Conservation (phyloP, 495 filamentous ascomycete species). For the Penicillium bialowiezense region DNA sequence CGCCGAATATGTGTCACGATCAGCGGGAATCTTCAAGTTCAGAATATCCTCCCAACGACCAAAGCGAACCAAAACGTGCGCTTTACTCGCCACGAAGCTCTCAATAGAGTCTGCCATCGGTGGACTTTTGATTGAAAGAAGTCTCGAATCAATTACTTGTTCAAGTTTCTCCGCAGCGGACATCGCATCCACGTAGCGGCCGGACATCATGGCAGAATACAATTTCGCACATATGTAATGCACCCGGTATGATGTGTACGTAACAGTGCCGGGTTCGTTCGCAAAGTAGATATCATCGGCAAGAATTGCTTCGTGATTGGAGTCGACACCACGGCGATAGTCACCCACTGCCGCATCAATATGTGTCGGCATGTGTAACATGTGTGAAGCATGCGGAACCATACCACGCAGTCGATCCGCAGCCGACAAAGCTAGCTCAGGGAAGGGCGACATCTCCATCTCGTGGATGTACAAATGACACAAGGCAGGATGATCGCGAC, state of each 20-base stretch:
- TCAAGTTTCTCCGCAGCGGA: not conserved
- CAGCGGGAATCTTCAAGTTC: not conserved
- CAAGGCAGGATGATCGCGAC: not conserved
- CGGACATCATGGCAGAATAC: conserved; percentile 2
- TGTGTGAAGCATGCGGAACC: not conserved
- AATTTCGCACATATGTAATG: conserved; percentile 1
- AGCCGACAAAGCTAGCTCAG: not conserved
- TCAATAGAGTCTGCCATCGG: not conserved
- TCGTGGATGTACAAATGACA: not conserved
- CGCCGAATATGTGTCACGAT: not conserved
- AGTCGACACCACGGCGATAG: not conserved
- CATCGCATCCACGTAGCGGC: not conserved
- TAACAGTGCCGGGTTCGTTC: not conserved
- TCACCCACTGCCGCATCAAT: not conserved
- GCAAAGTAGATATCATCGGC: conserved; percentile 1
- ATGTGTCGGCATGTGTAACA: conserved; percentile 1
- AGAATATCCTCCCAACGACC: conserved; percentile 1
- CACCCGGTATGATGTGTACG: not conserved
- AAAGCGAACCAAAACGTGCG: not conserved
- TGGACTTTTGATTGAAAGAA: not conserved
- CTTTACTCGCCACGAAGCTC: not conserved
- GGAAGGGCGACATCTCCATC: conserved; percentile 1
- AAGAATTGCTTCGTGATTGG: not conserved
- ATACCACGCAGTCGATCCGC: not conserved
- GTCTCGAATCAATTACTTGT: not conserved